phyloP scores from a whole-genome alignment of 257 asterid species.

The Eucommia ulmoides region DNA sequence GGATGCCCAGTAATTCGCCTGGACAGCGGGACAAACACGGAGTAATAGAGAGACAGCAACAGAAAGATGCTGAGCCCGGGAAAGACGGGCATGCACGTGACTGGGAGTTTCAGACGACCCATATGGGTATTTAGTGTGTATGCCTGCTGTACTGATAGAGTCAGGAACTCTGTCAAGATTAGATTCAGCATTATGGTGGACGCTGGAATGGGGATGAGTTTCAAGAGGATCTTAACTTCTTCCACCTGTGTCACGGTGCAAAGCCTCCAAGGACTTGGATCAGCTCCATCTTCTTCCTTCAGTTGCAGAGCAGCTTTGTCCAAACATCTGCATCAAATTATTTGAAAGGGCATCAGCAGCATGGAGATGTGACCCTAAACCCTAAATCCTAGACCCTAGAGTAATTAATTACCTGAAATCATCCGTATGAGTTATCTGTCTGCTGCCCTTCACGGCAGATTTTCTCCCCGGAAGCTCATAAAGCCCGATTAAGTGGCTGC shows the following conservation, averaged over 20 bases:
- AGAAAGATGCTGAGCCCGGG: conserved; percentile 93
- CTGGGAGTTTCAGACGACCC: conserved; percentile 81
- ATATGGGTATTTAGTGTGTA: conserved; percentile 83
- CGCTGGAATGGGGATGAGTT: conserved; percentile 65
- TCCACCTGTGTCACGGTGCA: conserved; percentile 98
- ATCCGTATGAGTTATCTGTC: conserved; percentile 76
- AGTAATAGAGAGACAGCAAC: conserved; percentile 74
- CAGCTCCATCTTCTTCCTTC: conserved; percentile 72
- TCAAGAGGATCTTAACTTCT: conserved; percentile 81
- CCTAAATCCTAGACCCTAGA: too few relatives aligned
- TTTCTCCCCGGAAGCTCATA: conserved; percentile 80
- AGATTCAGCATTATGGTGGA: conserved; percentile 81
- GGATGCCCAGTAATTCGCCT: conserved; percentile 89
- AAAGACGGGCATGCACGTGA: conserved; percentile 96
- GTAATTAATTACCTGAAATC: conserved; percentile 94
- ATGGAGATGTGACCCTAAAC: too few relatives aligned
- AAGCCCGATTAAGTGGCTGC: conserved; percentile 72
- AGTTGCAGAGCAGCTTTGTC: conserved; percentile 94
- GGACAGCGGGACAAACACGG: conserved; percentile 73
- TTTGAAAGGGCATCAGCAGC: not conserved
- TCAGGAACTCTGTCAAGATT: conserved; percentile 67
- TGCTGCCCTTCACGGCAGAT: conserved; percentile 84
- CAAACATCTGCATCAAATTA: conserved; percentile 38
- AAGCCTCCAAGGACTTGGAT: conserved; percentile 76
- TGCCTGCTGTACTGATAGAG: conserved; percentile 93